Evolutionary conservation across 257 asterid species (phyloP), one percentile per base, ranked within the genome.

Genomic region (Primulina tabacum): DNA sequence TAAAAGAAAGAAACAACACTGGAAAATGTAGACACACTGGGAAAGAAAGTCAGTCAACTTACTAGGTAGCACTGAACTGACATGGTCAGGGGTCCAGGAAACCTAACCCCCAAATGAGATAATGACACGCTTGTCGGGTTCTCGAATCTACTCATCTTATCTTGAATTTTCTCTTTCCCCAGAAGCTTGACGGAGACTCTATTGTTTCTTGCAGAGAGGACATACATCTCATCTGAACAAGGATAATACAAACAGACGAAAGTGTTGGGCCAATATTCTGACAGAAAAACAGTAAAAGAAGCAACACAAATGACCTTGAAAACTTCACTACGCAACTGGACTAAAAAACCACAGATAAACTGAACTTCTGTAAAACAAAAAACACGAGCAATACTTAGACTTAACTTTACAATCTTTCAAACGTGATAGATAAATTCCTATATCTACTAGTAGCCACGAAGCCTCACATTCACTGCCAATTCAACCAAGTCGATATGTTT

Each of bases 181-280:
- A 94, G 84, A 18, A 94, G 88, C 88, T 94, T 82, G 50, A 94
- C 78, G 5, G 99, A 78, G 37, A 94, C 96, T 69, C 86, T 87
- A 75, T 85, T 87, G 79, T 91, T 94, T 62, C 86, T 85, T 14
- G 97, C 84, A 63, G 99, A 94, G 62, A 94, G 91, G 82, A 94
- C 97, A 78, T 94, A 94, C 99, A 94, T 94, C 83, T 90, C 99
- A 73, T 94, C 99, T 91, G 79, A 35, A 78, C 12, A 64, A 79
- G 58, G 38, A 66, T 10, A 61, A 78, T 33, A 67, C 28, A n/a
- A 12, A 16, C 64, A 2, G 8, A 67, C 56, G 65, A 68, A 55
- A 5, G 75, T 62, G 59, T 11, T 47, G 40, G 57, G 66, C 28
- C 30, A 28, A 2, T 28, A 28, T 28, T 28, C 1, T 28, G 30